Percentiles rank a stretch among this genome's conserved stretches.
Conservation (phyloP, 1,284 basidiomycete species). For the Cryptococcus jaspeensis region DNA sequence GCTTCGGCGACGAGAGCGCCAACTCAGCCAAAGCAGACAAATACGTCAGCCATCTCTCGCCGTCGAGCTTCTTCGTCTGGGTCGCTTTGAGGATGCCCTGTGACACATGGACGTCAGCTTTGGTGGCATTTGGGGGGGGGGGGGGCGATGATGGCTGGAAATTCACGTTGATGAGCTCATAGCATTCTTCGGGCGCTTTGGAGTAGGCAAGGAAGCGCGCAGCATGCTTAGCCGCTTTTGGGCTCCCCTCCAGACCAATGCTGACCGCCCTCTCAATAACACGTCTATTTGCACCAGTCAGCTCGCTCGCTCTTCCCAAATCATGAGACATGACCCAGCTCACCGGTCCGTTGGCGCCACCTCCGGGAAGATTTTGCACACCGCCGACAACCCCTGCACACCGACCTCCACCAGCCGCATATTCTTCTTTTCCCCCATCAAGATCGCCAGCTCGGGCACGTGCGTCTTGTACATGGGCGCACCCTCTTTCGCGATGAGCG, state of each 20-base stretch:
- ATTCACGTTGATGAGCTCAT: constrained; percentile 65
- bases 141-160: background rate
- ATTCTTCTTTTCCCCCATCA: constrained; percentile 66
- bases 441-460: constrained; percentile 69
- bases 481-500: constrained; percentile 71
- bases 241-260: constrained; percentile 63
- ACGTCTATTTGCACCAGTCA: constrained; percentile 55
- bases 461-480: constrained; percentile 73
- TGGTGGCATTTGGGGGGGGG: background rate
- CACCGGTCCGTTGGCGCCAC: constrained; percentile 66
- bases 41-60: constrained; percentile 63
- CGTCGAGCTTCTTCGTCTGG: constrained; percentile 51
- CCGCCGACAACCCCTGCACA: constrained; percentile 70
- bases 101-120: background rate
- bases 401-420: constrained; percentile 63
- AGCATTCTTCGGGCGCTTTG: constrained; percentile 59
- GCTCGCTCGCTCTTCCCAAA: background rate
- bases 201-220: constrained; percentile 69
- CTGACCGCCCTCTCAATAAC: constrained; percentile 65
- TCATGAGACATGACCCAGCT: constrained; percentile 37
- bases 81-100: constrained; percentile 58
- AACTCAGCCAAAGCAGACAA: constrained; percentile 73
- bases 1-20: constrained; percentile 65
- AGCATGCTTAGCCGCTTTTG: constrained; percentile 81
- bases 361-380: constrained; percentile 62